These are phyloP conservation scores for Zoysia japonica DNA, from an alignment of 176 grass and related monocot species.

Conservation along the genomic window DNA sequence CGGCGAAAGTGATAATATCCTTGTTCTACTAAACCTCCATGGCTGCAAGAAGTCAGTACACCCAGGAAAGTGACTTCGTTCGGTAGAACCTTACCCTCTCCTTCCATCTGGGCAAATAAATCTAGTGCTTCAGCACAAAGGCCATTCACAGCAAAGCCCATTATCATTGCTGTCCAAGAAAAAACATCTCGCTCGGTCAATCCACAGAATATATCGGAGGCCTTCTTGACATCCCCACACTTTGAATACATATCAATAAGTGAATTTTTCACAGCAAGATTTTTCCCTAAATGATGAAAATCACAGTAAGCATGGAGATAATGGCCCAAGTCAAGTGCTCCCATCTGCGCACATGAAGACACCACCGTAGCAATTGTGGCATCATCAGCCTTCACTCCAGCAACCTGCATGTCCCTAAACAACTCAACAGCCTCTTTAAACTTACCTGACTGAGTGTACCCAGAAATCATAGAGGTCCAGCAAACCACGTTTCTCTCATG, in stretches of 20 bases:
- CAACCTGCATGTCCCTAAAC: conserved; percentile 78
- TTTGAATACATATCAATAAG: conserved; percentile 96
- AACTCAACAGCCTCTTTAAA: conserved; percentile 66
- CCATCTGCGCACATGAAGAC: conserved; percentile 78
- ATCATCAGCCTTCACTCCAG: conserved; percentile 68
- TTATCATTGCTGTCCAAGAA: conserved; percentile 90
- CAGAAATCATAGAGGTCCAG: conserved; percentile 88
- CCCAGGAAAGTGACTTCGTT: conserved; percentile 87
- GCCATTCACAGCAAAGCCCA: conserved; percentile 80
- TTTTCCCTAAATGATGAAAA: conserved; percentile 59
- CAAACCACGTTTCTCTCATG: conserved; percentile 73
- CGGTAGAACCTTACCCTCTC: conserved; percentile 53
- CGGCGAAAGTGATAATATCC: conserved; percentile 73
- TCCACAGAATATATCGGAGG: conserved; percentile 65
- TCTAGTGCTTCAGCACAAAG: conserved; percentile 66
- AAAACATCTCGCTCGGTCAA: conserved; percentile 61
- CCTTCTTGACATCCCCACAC: conserved; percentile 79
- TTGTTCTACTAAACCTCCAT: conserved; percentile 81
- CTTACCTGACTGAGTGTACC: conserved; percentile 63
- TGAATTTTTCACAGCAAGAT: conserved; percentile 69
- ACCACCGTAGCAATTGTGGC: conserved; percentile 75
- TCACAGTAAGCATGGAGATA: conserved; percentile 84
- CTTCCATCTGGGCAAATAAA: conserved; percentile 91
- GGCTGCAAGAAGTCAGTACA: conserved; percentile 81
- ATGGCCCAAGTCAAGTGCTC: conserved; percentile 66